Evolutionary conservation across 331 rosid genomes (phyloP), one percentile per base, ranked within the genome.

Genomic region (Quercus tomentella): DNA sequence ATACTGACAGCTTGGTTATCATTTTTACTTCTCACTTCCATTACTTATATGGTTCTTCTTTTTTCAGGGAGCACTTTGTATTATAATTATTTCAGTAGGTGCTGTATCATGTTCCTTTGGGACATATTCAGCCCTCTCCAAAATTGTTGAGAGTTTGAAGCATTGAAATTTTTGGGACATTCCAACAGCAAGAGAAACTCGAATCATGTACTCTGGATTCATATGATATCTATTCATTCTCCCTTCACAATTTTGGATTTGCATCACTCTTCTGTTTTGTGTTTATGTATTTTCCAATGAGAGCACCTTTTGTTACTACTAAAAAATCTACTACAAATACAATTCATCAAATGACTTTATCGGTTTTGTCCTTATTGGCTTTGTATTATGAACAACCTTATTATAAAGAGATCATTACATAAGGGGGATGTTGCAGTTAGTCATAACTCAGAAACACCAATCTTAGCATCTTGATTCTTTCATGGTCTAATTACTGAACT

Each of bases 41-140:
- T 56, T 31, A 58, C 10, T 16, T 11, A 31, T 9, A 25, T 28
- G 43, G 14, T 30, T 16, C 12, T 51, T 33, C 22, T 84, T 33
- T 49, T 43, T 86, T 68, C 97, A 95, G 99, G 85, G 56, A 65
- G 55, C 83, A 28, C 75, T 89, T 26, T 93, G 99, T 83, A 23
- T 54, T 35, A 43, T 70, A 73, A 80, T 95, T 1, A 93, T 95
- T 68, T 73, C 51, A 51, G 88, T 91, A 69, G 99, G 99, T 0
- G 83, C 82, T 8, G 62, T 88, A 26, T 89, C 91, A 17, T 78
- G 97, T 10, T 65, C 15, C 25, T 70, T 91, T 14, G 99, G 99
- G 76, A 83, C 98, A 1, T 95, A 86, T 76, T 91, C 99, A 1
- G 92, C 99, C 3, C 60, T 95, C 3, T 3, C 84, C 3, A 89